Conservation (phyloP, 768 basidiomycete species). For the Suillus brevipes region DNA sequence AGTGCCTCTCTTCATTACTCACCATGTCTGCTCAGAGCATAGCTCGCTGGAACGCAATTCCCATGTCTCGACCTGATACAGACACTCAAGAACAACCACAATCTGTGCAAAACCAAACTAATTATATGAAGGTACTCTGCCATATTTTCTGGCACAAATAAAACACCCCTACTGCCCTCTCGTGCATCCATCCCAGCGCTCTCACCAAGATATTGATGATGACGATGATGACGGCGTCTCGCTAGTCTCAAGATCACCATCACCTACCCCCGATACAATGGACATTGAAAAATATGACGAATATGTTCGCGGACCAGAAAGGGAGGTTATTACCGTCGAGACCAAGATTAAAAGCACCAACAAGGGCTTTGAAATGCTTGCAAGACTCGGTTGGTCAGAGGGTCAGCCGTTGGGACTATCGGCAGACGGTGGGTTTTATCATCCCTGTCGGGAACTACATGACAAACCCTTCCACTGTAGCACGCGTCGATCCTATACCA, state of each 20-base stretch:
- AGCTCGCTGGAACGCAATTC: slow-evolving; percentile 74
- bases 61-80: slow-evolving; percentile 41
- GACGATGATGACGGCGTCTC: slow-evolving; percentile 68
- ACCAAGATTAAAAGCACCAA: slow-evolving; percentile 79
- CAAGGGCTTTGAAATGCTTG: slow-evolving; percentile 77
- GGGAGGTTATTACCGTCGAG: slow-evolving; percentile 76
- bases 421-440: slow-evolving; percentile 57
- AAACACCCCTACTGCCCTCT: slow-evolving; percentile 54
- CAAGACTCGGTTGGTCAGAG: slow-evolving; percentile 81
- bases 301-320: slow-evolving; percentile 48
- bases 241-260: slow-evolving; percentile 73
- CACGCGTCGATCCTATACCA: slow-evolving; percentile 80
- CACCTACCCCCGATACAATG: slow-evolving; percentile 58
- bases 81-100: slow-evolving; percentile 23
- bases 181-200: slow-evolving; percentile 59
- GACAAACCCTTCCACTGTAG: slow-evolving; percentile 37
- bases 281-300: slow-evolving; percentile 71
- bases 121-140: slow-evolving; percentile 69
- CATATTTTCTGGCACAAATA: slow-evolving; percentile 43
- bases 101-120: slow-evolving; percentile 18
- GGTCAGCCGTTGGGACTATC: slow-evolving; percentile 77
- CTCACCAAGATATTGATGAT: slow-evolving; percentile 40
- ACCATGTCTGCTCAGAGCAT: slow-evolving; percentile 65
- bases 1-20: not conserved
- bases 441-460: not conserved